Evolutionary conservation across 2,329 filamentous ascomycete species (phyloP), one percentile per base, ranked within the genome.

Genomic region (Aspergillus carbonarius): DNA sequence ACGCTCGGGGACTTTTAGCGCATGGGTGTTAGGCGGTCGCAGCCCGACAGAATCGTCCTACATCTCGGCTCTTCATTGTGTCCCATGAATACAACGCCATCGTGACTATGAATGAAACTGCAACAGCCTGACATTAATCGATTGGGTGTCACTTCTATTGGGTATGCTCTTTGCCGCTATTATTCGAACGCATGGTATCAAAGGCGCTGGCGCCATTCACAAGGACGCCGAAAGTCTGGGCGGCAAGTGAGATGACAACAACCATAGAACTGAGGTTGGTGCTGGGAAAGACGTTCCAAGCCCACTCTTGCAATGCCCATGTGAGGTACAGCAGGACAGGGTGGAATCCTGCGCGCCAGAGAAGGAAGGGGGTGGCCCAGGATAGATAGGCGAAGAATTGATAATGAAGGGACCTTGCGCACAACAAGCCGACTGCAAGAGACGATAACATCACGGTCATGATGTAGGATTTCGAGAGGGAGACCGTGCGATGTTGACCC

Each of bases 281-380:
- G 72, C 92, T 96, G n/a, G 93, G 93, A 72, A 90, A 97, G 9
- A 93, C 86, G 67, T 97, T 96, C 93, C 93, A 97, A 12, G 90
- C 91, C 88, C 89, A 93, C 74, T 97, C 93, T 75, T 97, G 93
- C 59, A 85, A 81, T 3, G 81, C 83, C 89, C 91, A 96, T 9
- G 93, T 75, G 4, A 76, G 77, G 68, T 88, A 88, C 65, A 92
- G 84, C 32, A 89, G 68, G 10, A 88, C 70, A 0, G 89, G 88
- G 67, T 89, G 87, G 60, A 87, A 78, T 1, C 88, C 87, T 56
- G 88, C 85, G 68, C 86, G 85, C 92, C 92, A 97, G 54, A 96
- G 83, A 62, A 97, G 81, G 73, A 91, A 96, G 0, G 93, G 93
- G 6, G 91, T 91, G 13, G 89, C 85, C 93, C 93, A 97, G 27